A percentile compares a stretch with the other conserved stretches of the same genome.
These are phyloP conservation scores for Mercurialis annua DNA, from an alignment of 345 rosid species.

Conservation along the genomic window DNA sequence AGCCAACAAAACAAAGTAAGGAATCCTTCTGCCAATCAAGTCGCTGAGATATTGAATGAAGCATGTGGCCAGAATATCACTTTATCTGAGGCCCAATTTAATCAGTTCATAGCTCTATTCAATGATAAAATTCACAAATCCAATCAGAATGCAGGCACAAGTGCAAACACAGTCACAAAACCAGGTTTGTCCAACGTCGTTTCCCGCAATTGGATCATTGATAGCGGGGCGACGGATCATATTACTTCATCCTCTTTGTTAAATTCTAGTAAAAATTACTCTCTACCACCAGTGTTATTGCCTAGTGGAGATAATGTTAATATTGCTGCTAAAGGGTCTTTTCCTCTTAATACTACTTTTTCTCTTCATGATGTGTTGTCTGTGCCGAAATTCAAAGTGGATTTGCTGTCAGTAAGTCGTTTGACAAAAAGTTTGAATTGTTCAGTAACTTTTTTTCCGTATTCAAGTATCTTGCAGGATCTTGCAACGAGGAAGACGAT, in stretches of 20 bases:
- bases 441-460: neutral
- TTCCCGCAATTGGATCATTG: too few species aligned
- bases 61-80: too few species aligned
- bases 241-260: neutral
- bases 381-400: neutral
- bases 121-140: too few species aligned
- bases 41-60: too few species aligned
- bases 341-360: neutral
- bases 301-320: neutral
- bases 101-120: too few species aligned
- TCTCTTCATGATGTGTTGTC: neutral
- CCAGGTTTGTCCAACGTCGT: too few species aligned
- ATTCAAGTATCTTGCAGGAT: neutral
- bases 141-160: too few species aligned
- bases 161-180: too few species aligned
- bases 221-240: neutral
- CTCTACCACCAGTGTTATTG: slow-evolving; percentile 5
- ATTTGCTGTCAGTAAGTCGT: neutral
- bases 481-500: neutral
- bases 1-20: too few species aligned
- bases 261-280: neutral
- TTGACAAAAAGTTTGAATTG: neutral
- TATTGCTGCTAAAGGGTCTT: neutral
- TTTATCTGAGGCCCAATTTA: too few species aligned
- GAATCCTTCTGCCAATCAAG: too few species aligned